Conservation (phyloP, 768 basidiomycete genomes). For the Boletus pseudopeckii region DNA sequence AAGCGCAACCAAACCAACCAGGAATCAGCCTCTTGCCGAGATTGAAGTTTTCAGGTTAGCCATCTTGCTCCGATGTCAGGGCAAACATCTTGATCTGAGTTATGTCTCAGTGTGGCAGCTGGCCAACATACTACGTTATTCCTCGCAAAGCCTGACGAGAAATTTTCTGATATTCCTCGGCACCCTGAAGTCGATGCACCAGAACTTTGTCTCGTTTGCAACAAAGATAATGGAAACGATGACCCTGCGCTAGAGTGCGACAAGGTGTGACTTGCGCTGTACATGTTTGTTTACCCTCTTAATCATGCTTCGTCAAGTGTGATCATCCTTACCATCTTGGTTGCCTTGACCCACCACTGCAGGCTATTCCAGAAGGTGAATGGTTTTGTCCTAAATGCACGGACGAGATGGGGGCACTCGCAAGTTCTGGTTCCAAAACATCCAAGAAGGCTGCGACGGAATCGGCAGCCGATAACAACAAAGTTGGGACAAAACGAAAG, state of each 20-base stretch:
- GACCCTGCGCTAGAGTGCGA: conserved; percentile 84
- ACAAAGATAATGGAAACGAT: conserved; percentile 66
- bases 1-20: conserved; percentile 80
- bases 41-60: conserved; percentile 70
- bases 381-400: conserved; percentile 87
- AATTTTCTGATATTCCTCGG: conserved; percentile 72
- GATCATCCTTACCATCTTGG: conserved; percentile 83
- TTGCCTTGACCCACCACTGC: conserved; percentile 78
- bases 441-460: conserved; percentile 17
- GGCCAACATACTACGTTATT: conserved; percentile 86
- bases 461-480: conserved; percentile 18
- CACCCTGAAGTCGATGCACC: conserved; percentile 77
- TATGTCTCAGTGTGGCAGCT: conserved; percentile 60
- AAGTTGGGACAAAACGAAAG: conserved; percentile 43
- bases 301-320: conserved; percentile 49
- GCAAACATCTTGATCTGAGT: not conserved
- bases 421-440: conserved; percentile 11
- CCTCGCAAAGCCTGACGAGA: conserved; percentile 71
- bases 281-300: not conserved
- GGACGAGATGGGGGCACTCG: conserved; percentile 51
- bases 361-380: conserved; percentile 78
- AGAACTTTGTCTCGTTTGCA: conserved; percentile 68
- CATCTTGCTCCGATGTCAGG: conserved; percentile 32
- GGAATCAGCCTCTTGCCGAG: conserved; percentile 65
- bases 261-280: conserved; percentile 50